Conservation (phyloP, 768 basidiomycete genomes). For the Dacryopinax primogenitus region DNA sequence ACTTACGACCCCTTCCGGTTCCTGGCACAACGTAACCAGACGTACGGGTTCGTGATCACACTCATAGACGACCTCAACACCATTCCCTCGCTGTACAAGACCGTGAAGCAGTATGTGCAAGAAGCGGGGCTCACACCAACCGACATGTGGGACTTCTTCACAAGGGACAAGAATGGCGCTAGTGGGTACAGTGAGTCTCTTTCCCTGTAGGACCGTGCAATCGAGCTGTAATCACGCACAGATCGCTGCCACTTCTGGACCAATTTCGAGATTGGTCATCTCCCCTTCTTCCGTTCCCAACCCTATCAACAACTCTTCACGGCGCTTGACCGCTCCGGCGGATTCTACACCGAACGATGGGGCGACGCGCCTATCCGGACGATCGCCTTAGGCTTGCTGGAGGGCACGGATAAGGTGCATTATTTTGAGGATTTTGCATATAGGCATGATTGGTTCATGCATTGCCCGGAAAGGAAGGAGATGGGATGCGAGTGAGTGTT, state of each 20-base stretch:
- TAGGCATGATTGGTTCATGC: constrained; percentile 19
- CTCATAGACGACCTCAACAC: constrained; percentile 15
- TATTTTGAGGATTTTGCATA: constrained; percentile 20
- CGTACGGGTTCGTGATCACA: constrained; percentile 17
- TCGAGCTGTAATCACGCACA: not conserved
- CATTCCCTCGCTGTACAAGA: constrained; percentile 8
- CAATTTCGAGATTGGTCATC: constrained; percentile 31
- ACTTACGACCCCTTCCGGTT: constrained; percentile 17
- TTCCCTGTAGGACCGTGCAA: not conserved
- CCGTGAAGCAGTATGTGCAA: not conserved
- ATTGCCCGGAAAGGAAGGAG: constrained; percentile 9
- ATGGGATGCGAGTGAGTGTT: constrained; percentile 16
- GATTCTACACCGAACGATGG: constrained; percentile 33
- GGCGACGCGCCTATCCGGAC: constrained; percentile 32
- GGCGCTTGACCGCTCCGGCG: constrained; percentile 27
- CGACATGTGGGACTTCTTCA: constrained; percentile 3
- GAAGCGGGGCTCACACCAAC: not conserved
- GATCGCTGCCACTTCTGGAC: constrained; percentile 24
- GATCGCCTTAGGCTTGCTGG: constrained; percentile 19
- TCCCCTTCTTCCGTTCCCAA: constrained; percentile 29
- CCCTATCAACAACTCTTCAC: constrained; percentile 30
- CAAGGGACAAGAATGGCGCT: not conserved
- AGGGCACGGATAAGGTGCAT: not conserved
- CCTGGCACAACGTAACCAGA: constrained; percentile 11
- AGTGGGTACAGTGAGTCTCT: not conserved